phyloP scores from a whole-genome alignment of 1,284 basidiomycete genomes.

The Sporisorium reilianum region DNA sequence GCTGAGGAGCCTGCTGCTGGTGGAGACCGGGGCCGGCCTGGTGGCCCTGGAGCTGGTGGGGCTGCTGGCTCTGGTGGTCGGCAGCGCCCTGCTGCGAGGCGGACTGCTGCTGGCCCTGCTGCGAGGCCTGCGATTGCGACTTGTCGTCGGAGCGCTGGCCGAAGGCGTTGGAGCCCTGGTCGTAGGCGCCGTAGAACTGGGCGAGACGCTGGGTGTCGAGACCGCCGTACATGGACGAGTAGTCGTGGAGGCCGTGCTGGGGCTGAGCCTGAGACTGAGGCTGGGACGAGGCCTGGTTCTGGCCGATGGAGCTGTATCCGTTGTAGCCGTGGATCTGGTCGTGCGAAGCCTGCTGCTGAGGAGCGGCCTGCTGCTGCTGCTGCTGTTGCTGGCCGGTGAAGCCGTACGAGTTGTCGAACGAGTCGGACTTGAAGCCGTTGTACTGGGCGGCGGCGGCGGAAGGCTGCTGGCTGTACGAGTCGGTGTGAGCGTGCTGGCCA shows the following conservation, averaged over 20 bases:
- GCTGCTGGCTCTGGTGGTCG: constrained; percentile 45
- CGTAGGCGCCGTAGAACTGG: constrained; percentile 63
- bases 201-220: constrained; percentile 63
- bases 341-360: constrained; percentile 38
- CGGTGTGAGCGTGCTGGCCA: constrained; percentile 33
- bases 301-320: constrained; percentile 49
- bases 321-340: constrained; percentile 56
- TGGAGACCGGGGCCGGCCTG: constrained; percentile 52
- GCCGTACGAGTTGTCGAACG: constrained; percentile 52
- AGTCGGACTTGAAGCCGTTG: constrained; percentile 53
- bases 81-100: constrained; percentile 33
- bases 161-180: constrained; percentile 55
- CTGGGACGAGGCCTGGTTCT: constrained; percentile 35
- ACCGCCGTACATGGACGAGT: constrained; percentile 64
- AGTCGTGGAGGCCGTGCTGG: constrained; percentile 53
- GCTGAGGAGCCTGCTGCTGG: constrained; percentile 60
- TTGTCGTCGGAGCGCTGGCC: constrained; percentile 53
- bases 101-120: constrained; percentile 50
- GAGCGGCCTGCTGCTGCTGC: constrained; percentile 24
- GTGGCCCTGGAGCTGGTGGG: constrained; percentile 44
- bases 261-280: constrained; percentile 43
- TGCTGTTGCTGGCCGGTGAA: constrained; percentile 47
- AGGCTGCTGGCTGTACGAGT: constrained; percentile 41
- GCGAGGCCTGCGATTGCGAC: constrained; percentile 38
- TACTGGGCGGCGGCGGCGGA: constrained; percentile 32